Base-by-base conservation (phyloP, 2,329 filamentous ascomycete genomes). In the Ophiosphaerella korrae region DNA sequence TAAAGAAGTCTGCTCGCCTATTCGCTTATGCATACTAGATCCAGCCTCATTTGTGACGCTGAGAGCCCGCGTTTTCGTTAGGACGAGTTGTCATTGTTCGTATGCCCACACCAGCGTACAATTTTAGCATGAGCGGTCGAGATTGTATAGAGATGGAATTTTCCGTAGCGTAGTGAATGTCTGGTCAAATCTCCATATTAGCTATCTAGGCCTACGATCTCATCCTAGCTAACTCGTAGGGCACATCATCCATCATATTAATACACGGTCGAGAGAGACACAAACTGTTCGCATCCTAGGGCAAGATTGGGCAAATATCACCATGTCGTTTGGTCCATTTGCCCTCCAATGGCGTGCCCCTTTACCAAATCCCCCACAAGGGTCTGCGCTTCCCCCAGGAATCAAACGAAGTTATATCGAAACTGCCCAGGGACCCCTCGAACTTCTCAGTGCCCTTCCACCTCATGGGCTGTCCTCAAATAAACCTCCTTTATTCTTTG, bases 401-500 rank as follows among this genome's bases (percentile, higher is more conserved):
- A 73, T 83, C 40, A 71, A 74, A 47, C 74, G 79, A 8, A 70
- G 68, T 38, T 80, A 75, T 63, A 66, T 82, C 44, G 53, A 68
- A 14, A 81, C 80, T 0, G 63, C 75, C 3, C 68, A 67, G 2
- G 80, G 81, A 2, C 66, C 71, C 2, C 68, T 84, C n/a, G 81
- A 84, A 60, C 61, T 84, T 3, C 75, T 84, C 24, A 74, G 71
- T 49, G 76, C 75, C n/a, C 57, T 65, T 12, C 74, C 77, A 1
- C 45, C 57, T 7, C 41, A 24, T 18, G 45, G 26, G 7, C 26
- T 38, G 9, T 8, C 12, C 38, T 29, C 18, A 16, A 24, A 21
- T 3, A 61, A 64, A 12, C 64, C 74, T 8, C 75, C 78, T 2
- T 63, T 83, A 11, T 76, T 83, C 69, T 82, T 84, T 66, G 71